Percentiles rank a stretch among this genome's conserved stretches.
phyloP scores from a whole-genome alignment of 1,139 yeast species.

The Torulaspora pretoriensis region DNA sequence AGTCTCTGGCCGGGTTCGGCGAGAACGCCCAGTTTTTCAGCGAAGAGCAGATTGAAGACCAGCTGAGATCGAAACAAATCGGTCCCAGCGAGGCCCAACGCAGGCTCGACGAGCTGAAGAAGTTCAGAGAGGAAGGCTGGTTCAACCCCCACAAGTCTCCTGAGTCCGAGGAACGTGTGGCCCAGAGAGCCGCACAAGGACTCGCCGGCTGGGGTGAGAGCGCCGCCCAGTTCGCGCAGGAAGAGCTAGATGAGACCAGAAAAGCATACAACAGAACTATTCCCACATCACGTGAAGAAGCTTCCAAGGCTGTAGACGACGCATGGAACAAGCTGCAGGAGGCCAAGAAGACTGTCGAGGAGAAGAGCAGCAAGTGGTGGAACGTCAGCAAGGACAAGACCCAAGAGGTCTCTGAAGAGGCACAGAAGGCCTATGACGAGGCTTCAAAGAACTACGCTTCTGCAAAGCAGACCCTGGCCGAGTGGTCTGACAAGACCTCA shows the following conservation, averaged over 20 bases:
- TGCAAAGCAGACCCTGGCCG: constrained; percentile 29
- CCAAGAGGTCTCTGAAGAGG: constrained; percentile 25
- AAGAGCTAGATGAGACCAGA: constrained; percentile 38
- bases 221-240: constrained; percentile 42
- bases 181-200: constrained; percentile 36
- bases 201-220: constrained; percentile 46
- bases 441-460: constrained; percentile 35
- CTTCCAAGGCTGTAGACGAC: constrained; percentile 19
- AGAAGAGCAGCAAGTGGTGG: constrained; percentile 36
- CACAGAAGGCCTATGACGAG: constrained; percentile 35
- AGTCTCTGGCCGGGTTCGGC: constrained; percentile 42
- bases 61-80: constrained; percentile 20
- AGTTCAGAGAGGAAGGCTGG: constrained; percentile 30
- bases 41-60: constrained; percentile 40
- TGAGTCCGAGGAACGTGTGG: constrained; percentile 31
- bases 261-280: constrained; percentile 13
- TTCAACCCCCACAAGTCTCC: constrained; percentile 21
- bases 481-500: constrained; percentile 29
- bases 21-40: constrained; percentile 42
- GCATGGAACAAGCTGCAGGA: constrained; percentile 27
- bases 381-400: constrained; percentile 23
- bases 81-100: constrained; percentile 30
- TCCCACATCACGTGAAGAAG: constrained; percentile 16
- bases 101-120: constrained; percentile 25
- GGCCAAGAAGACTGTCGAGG: constrained; percentile 36